Conservation (phyloP, 345 rosid genomes). For the Boechera divaricarpa region DNA sequence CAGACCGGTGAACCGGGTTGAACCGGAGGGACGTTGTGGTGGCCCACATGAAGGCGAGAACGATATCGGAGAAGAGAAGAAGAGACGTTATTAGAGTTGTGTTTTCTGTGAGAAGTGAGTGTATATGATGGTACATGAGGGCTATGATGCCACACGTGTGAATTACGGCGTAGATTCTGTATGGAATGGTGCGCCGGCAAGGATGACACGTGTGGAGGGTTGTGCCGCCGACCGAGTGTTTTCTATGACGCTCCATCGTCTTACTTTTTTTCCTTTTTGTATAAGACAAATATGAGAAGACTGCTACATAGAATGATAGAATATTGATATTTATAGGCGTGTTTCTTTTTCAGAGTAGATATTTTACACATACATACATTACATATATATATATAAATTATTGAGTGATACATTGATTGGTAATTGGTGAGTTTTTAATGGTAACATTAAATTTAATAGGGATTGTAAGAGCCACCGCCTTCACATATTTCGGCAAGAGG, state of each 20-base stretch:
- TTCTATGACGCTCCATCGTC: slow-evolving; percentile 17
- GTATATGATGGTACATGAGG: slow-evolving; percentile 56
- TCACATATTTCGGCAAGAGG: too few species aligned
- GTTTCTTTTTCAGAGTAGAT: neutral
- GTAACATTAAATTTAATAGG: neutral
- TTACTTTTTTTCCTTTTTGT: neutral
- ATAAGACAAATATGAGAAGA: slow-evolving; percentile 4
- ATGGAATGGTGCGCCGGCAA: slow-evolving; percentile 46
- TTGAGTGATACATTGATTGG: neutral
- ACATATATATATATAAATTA: neutral
- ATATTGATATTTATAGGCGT: slow-evolving; percentile 18
- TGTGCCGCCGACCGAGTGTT: slow-evolving; percentile 30
- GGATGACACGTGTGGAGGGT: slow-evolving; percentile 53
- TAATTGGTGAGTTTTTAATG: neutral
- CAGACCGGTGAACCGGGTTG: slow-evolving; percentile 50
- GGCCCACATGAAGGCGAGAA: slow-evolving; percentile 77
- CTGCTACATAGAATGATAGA: neutral
- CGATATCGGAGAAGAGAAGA: slow-evolving; percentile 56
- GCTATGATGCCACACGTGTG: slow-evolving; percentile 61
- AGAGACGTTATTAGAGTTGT: slow-evolving; percentile 26
- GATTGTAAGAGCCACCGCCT: neutral
- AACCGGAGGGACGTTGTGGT: slow-evolving; percentile 50
- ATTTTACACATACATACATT: neutral
- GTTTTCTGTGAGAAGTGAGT: slow-evolving; percentile 48
- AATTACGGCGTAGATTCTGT: slow-evolving; percentile 56